Evolutionary conservation across 768 basidiomycete species (phyloP), one percentile per base, ranked within the genome.

Genomic region (Termitomyces sp.): DNA sequence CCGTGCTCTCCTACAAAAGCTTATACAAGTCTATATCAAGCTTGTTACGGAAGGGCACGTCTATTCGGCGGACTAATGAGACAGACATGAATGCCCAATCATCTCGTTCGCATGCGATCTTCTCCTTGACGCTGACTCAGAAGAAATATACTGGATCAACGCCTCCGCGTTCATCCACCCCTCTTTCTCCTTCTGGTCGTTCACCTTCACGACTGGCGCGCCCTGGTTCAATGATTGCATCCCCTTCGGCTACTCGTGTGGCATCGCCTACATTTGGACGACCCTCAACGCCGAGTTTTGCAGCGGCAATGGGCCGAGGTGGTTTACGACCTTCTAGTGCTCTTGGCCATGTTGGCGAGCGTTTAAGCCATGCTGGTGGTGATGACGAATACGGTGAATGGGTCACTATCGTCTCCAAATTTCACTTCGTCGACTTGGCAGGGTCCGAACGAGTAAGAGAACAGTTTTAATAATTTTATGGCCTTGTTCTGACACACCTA

Each of bases 1-100:
- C 60, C 60, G 34, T 61, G 51, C 52, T 54, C 36, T 42, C 45
- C 36, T 53, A 14, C 43, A 54, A 29, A 57, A 46, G 47, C 65
- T 55, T 42, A 60, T 54, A 25, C 61, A 37, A 56, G 57, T 62
- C 63, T 59, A 38, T 53, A 63, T 61, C 56, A 68, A 94, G 92
- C 70, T 84, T 95, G 58, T 86, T 99, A 59, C 88, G 90, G 63
- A 87, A 92, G 66, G 97, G 97, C 20, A 90, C 94, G 8, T 84
- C 92, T 15, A 90, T 96, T 47, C 84, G 97, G 36, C 87, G 96
- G 59, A 98, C 97, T 10, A 96, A 96, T 64, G 93, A 96, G 73
- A 99, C 97, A 37, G 93, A 94, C 70, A 98, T 98, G 96, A 99
- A 99, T 72, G 94, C 96, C 31, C 94, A 97, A 73, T 95, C 92